These are phyloP conservation scores for Aspergillus sp. DNA, from an alignment of 2,329 filamentous ascomycete genomes.

Conservation along the genomic window DNA sequence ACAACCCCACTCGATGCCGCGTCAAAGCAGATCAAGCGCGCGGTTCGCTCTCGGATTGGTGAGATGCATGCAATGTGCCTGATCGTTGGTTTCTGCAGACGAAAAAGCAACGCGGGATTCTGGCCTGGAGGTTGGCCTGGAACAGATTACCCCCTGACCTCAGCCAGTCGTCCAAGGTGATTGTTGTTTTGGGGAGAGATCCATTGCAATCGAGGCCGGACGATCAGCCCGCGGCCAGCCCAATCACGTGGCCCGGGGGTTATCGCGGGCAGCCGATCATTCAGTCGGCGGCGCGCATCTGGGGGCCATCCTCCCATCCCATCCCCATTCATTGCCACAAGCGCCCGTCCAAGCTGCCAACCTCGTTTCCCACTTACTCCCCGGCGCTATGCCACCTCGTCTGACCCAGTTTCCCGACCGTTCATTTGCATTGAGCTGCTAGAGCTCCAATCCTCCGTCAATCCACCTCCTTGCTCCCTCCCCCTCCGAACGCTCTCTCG, in stretches of 20 bases:
- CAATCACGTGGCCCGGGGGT: slow-evolving; percentile 17
- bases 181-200: neutral
- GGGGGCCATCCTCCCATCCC: neutral
- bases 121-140: neutral
- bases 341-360: neutral
- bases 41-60: slow-evolving; percentile 5
- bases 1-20: slow-evolving; percentile 9
- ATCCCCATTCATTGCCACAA: neutral
- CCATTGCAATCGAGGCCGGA: neutral
- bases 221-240: neutral
- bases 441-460: slow-evolving; percentile 15
- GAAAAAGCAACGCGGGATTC: neutral
- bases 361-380: neutral
- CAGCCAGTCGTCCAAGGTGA: too few relatives aligned
- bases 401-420: slow-evolving; percentile 15
- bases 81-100: neutral
- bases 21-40: slow-evolving; percentile 9
- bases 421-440: slow-evolving; percentile 22
- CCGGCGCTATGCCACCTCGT: slow-evolving; percentile 23
- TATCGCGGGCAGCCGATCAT: neutral
- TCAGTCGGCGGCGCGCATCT: slow-evolving; percentile 11
- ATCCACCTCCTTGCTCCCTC: slow-evolving; percentile 11
- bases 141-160: too few relatives aligned
- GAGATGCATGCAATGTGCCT: neutral
- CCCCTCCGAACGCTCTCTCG: slow-evolving; percentile 12